Base-by-base conservation (phyloP, 495 filamentous ascomycete genomes). In the Penicillium parvum region DNA sequence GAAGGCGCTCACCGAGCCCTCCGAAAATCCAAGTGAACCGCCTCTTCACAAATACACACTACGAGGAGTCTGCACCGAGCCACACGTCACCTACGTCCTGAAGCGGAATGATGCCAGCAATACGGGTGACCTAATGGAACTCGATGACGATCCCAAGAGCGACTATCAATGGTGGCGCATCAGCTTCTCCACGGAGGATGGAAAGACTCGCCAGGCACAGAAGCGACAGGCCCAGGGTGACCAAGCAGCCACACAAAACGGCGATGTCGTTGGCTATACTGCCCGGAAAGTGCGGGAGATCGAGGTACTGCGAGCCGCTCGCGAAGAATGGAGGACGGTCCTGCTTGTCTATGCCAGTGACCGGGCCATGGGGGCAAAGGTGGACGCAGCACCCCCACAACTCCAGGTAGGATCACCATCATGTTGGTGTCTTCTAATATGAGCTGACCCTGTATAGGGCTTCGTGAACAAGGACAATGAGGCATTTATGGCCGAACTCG, bases 131-230 rank as follows among this genome's bases (percentile, higher is more conserved):
- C 43, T 49, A 26, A 54, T 63, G 55, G 50, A 63, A 22, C 17
- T 51, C n/a, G 56, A 60, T 36, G 39, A 17, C 16, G 22, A 39
- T 28, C 15, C 38, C 32, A 33, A 53, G n/a, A 33, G 51, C 7
- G 63, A 65, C 20, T 71, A 66, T 57, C 69, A 78, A 40, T 79
- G 75, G 76, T 79, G 75, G 76, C 74, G 73, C 12, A 65, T 75
- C 45, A 72, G 69, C 41, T 79, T 71, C 49, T 72, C 73, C 2
- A 52, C 60, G 15, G 70, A 71, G 11, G 73, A 76, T 45, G 65
- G 65, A 15, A 73, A 70, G 47, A 57, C 58, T 11, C 56, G 57
- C 17, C 65, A 63, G 52, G 55, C 63, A 3, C 48, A 47, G 45
- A 69, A 58, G 43, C 33, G 27, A 34, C 50, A 57, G 28, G 42